phyloP scores from a whole-genome alignment of 208 protist genomes.

The Herpetomonas samuelpessoai region DNA sequence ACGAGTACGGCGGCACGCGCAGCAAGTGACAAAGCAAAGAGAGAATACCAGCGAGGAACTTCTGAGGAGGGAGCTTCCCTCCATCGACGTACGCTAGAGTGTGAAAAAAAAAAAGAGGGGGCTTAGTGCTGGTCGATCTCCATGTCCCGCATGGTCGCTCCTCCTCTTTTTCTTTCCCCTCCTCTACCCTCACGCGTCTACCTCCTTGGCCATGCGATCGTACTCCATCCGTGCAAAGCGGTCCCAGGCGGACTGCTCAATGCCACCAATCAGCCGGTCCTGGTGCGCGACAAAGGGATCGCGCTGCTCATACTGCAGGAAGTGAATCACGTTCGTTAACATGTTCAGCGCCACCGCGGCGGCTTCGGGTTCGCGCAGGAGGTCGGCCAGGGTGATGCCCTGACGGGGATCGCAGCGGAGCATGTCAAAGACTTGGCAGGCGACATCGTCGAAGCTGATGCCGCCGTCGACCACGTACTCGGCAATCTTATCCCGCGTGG shows the following conservation, averaged over 20 bases:
- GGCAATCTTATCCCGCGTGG: constrained; percentile 80
- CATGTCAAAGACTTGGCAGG: constrained; percentile 96
- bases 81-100: too few species aligned
- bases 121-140: too few species aligned
- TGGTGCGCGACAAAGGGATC: constrained; percentile 87
- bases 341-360: constrained; percentile 91
- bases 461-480: constrained; percentile 59
- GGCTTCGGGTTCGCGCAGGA: constrained; percentile 78
- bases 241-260: constrained; percentile 90
- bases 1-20: too few species aligned
- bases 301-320: constrained; percentile 91
- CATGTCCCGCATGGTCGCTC: too few species aligned
- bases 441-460: constrained; percentile 84
- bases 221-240: constrained; percentile 92
- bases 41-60: too few species aligned
- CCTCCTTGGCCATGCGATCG: constrained; percentile 88
- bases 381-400: constrained; percentile 80
- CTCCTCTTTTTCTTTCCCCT: constrained; percentile 12
- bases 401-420: constrained; percentile 46
- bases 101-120: too few species aligned
- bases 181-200: constrained; percentile 32
- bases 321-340: constrained; percentile 93
- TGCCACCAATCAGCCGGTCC: constrained; percentile 57
- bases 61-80: too few species aligned
- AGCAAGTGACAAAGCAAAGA: too few species aligned